These are phyloP conservation scores for Fusarium xyrophilum DNA, from an alignment of 2,329 filamentous ascomycete species.

Conservation along the genomic window DNA sequence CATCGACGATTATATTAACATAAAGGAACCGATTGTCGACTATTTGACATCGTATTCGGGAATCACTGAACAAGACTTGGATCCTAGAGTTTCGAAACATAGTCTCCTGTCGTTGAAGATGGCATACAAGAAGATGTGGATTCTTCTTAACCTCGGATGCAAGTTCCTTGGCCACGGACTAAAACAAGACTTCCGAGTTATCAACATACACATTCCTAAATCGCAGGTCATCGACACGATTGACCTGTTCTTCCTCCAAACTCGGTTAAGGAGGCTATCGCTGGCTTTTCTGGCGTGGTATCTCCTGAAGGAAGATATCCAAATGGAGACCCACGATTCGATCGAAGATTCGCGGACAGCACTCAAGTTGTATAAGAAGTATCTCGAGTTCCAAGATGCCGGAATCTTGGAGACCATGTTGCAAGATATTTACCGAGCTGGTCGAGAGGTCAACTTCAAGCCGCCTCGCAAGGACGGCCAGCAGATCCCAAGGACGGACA, in stretches of 20 bases:
- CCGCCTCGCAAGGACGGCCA: conserved; percentile 57
- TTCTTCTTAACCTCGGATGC: conserved; percentile 91
- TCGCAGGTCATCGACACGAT: conserved; percentile 93
- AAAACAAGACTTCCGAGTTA: conserved; percentile 94
- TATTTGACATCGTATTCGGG: conserved; percentile 95
- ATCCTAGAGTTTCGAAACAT: conserved; percentile 77
- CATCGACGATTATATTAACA: conserved; percentile 96
- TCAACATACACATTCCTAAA: conserved; percentile 95
- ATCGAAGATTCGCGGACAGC: conserved; percentile 95
- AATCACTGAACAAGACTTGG: conserved; percentile 84
- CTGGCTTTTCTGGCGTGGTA: conserved; percentile 92
- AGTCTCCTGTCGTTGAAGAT: conserved; percentile 87
- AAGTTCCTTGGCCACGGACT: conserved; percentile 93
- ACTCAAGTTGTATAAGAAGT: conserved; percentile 86
- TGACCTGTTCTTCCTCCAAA: conserved; percentile 84
- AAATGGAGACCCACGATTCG: conserved; percentile 89
- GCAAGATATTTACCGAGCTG: conserved; percentile 77
- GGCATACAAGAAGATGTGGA: conserved; percentile 98
- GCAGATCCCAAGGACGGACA: conserved; percentile 58
- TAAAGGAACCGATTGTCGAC: conserved; percentile 90
- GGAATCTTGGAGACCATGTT: conserved; percentile 84
- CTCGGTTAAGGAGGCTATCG: conserved; percentile 83
- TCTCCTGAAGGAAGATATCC: conserved; percentile 91
- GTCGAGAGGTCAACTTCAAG: conserved; percentile 58
- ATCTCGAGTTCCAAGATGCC: conserved; percentile 85